A percentile compares a stretch with the other conserved stretches of the same genome.
These are phyloP conservation scores for Dimargaris xerosporica DNA, from an alignment of 192 early-diverging fungal genomes.

Conservation along the genomic window DNA sequence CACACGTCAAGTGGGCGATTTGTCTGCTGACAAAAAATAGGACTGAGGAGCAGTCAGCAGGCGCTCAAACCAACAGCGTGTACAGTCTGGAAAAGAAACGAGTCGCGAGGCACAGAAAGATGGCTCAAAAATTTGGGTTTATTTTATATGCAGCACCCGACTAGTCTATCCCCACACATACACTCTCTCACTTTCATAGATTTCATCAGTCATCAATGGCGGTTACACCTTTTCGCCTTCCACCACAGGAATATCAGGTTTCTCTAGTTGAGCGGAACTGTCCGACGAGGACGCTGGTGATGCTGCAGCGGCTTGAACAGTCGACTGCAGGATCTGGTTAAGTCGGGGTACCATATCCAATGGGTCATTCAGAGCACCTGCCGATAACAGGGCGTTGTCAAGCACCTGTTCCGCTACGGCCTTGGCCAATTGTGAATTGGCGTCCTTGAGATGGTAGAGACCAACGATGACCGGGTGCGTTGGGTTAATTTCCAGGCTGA, in stretches of 20 bases:
- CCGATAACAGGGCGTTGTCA: conserved; percentile 64
- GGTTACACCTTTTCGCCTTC: conserved; percentile 12
- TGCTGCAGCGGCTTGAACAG: not conserved
- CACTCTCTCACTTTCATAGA: no score
- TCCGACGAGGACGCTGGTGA: not conserved
- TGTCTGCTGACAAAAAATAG: no score
- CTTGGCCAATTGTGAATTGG: conserved; percentile 44
- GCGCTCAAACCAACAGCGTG: no score
- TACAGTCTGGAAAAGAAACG: no score
- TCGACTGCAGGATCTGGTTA: conserved; percentile 32
- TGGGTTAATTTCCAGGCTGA: conserved; percentile 58
- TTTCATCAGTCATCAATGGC: no score
- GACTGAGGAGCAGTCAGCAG: no score
- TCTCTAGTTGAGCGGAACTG: not conserved
- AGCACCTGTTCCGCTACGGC: conserved; percentile 51
- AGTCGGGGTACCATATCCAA: conserved; percentile 59
- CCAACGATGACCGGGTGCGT: conserved; percentile 53
- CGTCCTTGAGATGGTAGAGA: conserved; percentile 37
- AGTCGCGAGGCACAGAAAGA: no score
- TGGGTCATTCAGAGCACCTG: conserved; percentile 62
- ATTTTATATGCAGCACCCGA: no score
- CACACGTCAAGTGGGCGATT: no score
- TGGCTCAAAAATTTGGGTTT: no score
- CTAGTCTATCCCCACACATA: no score
- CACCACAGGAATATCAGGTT: not conserved